A percentile compares a stretch with the other conserved stretches of the same genome.
These are phyloP conservation scores for Eucalyptus sideroxylon DNA, from an alignment of 345 rosid genomes.

Conservation along the genomic window DNA sequence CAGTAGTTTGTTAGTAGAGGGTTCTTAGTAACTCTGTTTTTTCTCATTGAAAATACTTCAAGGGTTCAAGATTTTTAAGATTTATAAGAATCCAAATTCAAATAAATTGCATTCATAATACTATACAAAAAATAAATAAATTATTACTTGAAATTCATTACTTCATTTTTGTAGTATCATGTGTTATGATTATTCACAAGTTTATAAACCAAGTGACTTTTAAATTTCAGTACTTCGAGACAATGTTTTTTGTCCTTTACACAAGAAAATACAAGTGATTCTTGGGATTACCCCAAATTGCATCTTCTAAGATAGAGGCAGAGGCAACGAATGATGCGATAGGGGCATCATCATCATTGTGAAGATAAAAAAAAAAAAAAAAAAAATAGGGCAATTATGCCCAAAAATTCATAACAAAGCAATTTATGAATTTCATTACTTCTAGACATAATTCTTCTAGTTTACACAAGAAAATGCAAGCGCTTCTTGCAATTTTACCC, in stretches of 20 bases:
- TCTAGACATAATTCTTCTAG: too few species aligned
- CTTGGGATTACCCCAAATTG: not conserved
- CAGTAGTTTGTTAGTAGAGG: not conserved
- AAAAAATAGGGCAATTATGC: too few species aligned
- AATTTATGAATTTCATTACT: too few species aligned
- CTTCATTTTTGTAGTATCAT: not conserved
- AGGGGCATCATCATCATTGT: accelerated
- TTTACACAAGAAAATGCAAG: too few species aligned
- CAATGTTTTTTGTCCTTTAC: not conserved
- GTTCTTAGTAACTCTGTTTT: not conserved
- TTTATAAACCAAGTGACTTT: too few species aligned
- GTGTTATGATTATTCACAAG: not conserved
- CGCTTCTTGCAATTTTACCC: not conserved
- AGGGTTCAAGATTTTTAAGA: not conserved
- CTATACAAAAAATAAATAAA: not conserved
- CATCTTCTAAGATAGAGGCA: not conserved
- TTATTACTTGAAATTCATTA: not conserved
- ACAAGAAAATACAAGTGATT: not conserved
- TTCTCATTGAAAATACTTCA: not conserved
- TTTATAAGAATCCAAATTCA: not conserved
- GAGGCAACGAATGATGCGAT: not conserved
- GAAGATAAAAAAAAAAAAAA: not conserved
- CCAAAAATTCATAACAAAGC: too few species aligned
- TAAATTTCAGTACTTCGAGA: too few species aligned
- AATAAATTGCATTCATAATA: not conserved